These are phyloP conservation scores for Podila epigama DNA, from an alignment of 192 early-diverging fungal species.

Conservation along the genomic window DNA sequence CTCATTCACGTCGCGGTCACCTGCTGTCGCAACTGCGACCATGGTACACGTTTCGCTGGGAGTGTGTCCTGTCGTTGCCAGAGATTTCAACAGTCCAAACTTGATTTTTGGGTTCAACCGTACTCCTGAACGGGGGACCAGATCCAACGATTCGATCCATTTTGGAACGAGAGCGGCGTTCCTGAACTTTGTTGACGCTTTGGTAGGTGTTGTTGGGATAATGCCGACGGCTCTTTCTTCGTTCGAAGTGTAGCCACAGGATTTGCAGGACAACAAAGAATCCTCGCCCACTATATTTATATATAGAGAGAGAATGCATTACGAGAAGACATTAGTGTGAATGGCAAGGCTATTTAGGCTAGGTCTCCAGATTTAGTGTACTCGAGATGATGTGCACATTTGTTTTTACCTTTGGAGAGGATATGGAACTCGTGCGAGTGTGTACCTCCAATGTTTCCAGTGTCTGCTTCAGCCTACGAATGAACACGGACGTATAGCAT, in stretches of 20 bases:
- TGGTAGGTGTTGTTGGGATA: slow-evolving; percentile 20
- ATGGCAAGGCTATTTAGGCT: too few species aligned
- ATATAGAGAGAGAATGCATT: neutral
- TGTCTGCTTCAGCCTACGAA: slow-evolving; percentile 82
- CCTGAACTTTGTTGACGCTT: slow-evolving; percentile 33
- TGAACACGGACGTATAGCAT: neutral
- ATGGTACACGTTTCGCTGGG: neutral
- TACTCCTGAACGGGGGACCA: slow-evolving; percentile 17
- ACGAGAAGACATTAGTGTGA: neutral
- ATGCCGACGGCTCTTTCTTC: slow-evolving; percentile 76
- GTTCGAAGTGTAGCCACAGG: slow-evolving; percentile 87
- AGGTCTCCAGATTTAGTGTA: too few species aligned
- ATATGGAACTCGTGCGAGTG: slow-evolving; percentile 93
- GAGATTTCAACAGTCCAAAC: slow-evolving; percentile 24
- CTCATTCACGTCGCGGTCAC: slow-evolving; percentile 38
- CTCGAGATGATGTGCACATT: neutral
- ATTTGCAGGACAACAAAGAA: slow-evolving; percentile 69
- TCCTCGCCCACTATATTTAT: slow-evolving; percentile 78
- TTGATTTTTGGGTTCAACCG: slow-evolving; percentile 33
- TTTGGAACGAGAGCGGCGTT: slow-evolving; percentile 13
- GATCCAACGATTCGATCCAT: slow-evolving; percentile 41
- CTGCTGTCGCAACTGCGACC: slow-evolving; percentile 26
- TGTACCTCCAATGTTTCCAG: slow-evolving; percentile 90
- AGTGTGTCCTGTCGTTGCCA: slow-evolving; percentile 2
- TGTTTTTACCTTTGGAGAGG: slow-evolving; percentile 61